Base-by-base conservation (phyloP, 306 rosid genomes). In the Cucurbita maxima region DNA sequence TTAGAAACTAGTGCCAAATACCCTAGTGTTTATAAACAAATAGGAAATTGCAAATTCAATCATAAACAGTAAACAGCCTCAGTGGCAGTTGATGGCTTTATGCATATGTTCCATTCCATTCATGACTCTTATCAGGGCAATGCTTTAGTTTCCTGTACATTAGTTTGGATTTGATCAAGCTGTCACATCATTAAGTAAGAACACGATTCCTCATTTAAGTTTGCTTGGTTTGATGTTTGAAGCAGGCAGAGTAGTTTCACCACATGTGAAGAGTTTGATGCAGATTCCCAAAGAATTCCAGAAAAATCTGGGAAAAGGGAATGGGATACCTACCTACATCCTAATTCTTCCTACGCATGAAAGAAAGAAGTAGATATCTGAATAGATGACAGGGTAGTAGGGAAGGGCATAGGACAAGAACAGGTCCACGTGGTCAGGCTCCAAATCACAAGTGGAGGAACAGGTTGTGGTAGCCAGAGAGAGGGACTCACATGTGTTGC, bases 331-430 rank as follows among this genome's bases (percentile, higher is more conserved):
- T 36, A 60, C 43, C 54, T 50, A 50, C 37, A 67, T 20, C 54
- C 73, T 44, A 43, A 25, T 64, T 64, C 37, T 64, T 64, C 37
- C 71, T 64, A 64, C 43, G 53, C 71, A 63, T n/a, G 71, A 63
- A 40, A 63, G 71, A 25, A 25, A n/a, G 20, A 10, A 68, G 56
- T 68, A 68, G 73, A 30, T 50, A 25, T 25, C 13, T 69, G 55
- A 69, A 14, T 69, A 58, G 74, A 69, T 50, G 58, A 50, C n/a
- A 63, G 47, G 11, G 5, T 6, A n/a, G 19, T 16, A 44, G 11
- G 37, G 18, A 64, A 11, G 71, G 45, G 53, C 13, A 62, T 38
- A 41, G 72, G 72, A 66, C 54, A 66, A 48, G 41, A 69, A 69
- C 57, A 48, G 15, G 58, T 4, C 22, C 58, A 69, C 44, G 57